Evolutionary conservation across 2,329 filamentous ascomycete species (phyloP).

Genomic region (Xylariales sp.): DNA sequence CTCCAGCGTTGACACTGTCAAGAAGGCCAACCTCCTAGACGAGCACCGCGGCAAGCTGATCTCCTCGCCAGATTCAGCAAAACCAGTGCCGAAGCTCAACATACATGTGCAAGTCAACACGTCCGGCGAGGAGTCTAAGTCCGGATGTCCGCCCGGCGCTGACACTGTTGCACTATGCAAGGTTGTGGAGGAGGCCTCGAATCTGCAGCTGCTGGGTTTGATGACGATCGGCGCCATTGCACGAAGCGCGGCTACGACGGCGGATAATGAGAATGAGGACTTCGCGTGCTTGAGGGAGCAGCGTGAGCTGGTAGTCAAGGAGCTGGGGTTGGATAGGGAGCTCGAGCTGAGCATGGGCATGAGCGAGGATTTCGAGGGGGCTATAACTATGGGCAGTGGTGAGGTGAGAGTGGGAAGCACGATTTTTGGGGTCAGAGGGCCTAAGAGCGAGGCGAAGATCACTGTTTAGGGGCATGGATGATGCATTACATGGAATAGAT

Average conservation of each 20-base stretch:
- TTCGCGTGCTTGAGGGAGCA: conserved; percentile 67
- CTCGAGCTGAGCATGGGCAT: conserved; percentile 97
- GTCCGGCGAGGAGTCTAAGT: conserved; percentile 80
- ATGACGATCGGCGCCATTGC: conserved; percentile 99
- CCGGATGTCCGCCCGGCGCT: conserved; percentile 66
- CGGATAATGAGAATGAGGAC: conserved; percentile 86
- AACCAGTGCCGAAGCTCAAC: conserved; percentile 46
- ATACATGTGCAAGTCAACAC: conserved; percentile 96
- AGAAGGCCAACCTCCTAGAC: conserved; percentile 82
- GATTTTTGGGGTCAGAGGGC: conserved; percentile 82
- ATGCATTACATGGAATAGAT: no score
- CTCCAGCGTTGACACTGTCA: conserved; percentile 79
- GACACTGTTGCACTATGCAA: conserved; percentile 61
- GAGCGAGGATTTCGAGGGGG: conserved; percentile 93
- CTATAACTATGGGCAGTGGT: conserved; percentile 74
- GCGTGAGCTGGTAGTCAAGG: conserved; percentile 63
- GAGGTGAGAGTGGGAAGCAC: conserved; percentile 92
- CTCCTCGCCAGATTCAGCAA: conserved; percentile 12
- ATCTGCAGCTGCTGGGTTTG: conserved; percentile 70
- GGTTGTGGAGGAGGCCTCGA: conserved; percentile 58
- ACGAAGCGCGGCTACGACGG: conserved; percentile 66
- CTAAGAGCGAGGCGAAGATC: conserved; percentile 74
- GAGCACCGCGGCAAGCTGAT: conserved; percentile 63
- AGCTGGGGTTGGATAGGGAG: conserved; percentile 48
- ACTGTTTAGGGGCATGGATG: no score